Percentiles rank a stretch among this genome's conserved stretches.
phyloP scores from a whole-genome alignment of 164 flowering plant genomes.

The Tetrastigma voinierianum region DNA sequence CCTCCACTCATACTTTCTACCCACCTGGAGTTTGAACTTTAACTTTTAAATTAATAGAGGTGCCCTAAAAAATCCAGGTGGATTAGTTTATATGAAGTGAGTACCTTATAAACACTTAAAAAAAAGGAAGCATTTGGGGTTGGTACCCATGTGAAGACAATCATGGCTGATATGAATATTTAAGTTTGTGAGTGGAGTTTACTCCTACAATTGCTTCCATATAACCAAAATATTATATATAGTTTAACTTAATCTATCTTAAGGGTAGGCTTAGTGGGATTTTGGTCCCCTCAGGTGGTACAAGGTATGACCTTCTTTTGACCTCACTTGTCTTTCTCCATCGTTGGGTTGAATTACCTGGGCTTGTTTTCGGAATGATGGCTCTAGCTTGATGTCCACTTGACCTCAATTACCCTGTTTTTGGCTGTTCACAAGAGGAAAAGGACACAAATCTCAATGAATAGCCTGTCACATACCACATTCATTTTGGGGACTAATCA shows the following conservation, averaged over 20 bases:
- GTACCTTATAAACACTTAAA: constrained; percentile 14
- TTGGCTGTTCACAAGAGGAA: neutral
- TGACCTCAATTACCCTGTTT: constrained; percentile 1
- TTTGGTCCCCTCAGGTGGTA: constrained; percentile 34
- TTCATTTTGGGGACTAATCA: neutral
- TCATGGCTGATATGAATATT: constrained; percentile 29
- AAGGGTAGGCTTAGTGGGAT: constrained; percentile 31
- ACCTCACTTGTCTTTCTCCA: constrained; percentile 9
- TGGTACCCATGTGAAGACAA: constrained; percentile 66
- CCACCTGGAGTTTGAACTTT: constrained; percentile 17
- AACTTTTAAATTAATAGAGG: constrained; percentile 17
- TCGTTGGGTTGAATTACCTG: constrained; percentile 17
- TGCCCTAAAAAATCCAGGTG: constrained; percentile 9
- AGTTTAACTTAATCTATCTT: neutral
- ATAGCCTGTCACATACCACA: neutral
- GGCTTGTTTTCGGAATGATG: neutral
- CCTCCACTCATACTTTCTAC: constrained; percentile 11
- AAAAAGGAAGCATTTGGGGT: constrained; percentile 25
- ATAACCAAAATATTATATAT: constrained; percentile 8
- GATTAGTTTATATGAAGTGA: constrained; percentile 17
- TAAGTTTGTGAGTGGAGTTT: constrained; percentile 26
- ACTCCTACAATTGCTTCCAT: constrained; percentile 16
- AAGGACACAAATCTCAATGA: constrained; percentile 6
- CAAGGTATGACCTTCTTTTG: constrained; percentile 17
- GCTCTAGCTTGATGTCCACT: constrained; percentile 10